Evolutionary conservation across 208 protist genomes (phyloP), one percentile per base, ranked within the genome.

Genomic region (Trypanosomatidae sp.): DNA sequence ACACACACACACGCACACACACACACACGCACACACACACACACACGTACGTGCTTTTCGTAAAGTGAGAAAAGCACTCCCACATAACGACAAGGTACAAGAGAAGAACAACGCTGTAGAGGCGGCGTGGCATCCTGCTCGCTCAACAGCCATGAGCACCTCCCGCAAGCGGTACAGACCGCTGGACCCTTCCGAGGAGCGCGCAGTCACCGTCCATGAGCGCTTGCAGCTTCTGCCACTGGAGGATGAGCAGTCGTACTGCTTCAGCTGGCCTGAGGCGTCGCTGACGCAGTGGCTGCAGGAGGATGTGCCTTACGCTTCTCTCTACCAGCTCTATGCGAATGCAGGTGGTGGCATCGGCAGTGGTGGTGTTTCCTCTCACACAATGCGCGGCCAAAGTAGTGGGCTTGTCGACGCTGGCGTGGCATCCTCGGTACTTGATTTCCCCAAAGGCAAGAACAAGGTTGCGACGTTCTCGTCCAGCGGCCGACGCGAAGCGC

Each of bases 251-350:
- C 81, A 82, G 58, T 87, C 85, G 9, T 97, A 97, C 66, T 93
- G 87, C 73, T 88, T 94, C 69, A 95, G 89, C 71, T 97, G 92
- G 90, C 92, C 92, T 0, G 85, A 88, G 25, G 81, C 86, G 25
- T 66, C 78, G 33, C 77, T 86, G 33, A 77, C 80, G 68, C 60
- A 75, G 56, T 78, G 74, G 66, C 71, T 86, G 43, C 66, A 47
- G 55, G 70, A 69, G 41, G 74, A 66, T 53, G 46, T 66, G 41
- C 39, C 66, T 1, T 75, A 77, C 39, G 73, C 80, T 33, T 64
- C 53, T 28, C 53, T 78, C 25, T 66, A 82, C 59, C 72, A 82
- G 55, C 69, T 73, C 10, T 59, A 56, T 62, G 75, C 55, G 10
- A 64, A 44, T 30, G 12, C 22, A 25, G 53, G 44, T 33, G 25